Conservation (phyloP, 2,329 filamentous ascomycete genomes). For the Aspergillus sojae region DNA sequence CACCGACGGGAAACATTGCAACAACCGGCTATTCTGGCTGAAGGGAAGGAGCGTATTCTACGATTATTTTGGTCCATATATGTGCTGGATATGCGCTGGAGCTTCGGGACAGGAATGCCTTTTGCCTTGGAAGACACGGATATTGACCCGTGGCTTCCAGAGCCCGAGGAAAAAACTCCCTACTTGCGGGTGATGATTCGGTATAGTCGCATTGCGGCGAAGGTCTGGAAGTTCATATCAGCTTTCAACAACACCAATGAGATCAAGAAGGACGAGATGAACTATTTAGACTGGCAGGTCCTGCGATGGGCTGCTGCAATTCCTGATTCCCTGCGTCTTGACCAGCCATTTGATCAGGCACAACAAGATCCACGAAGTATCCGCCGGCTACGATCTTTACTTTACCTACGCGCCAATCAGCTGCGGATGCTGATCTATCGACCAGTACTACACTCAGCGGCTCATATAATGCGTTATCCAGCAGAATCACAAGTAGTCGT, state of each 20-base stretch:
- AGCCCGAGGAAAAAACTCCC: slow-evolving; percentile 64
- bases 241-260: slow-evolving; percentile 67
- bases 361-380: slow-evolving; percentile 57
- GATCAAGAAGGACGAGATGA: slow-evolving; percentile 73
- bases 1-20: slow-evolving; percentile 75
- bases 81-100: slow-evolving; percentile 84
- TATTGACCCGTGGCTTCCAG: slow-evolving; percentile 76
- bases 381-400: slow-evolving; percentile 76
- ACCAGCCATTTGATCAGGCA: slow-evolving; percentile 51
- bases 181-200: slow-evolving; percentile 85
- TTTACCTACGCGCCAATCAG: slow-evolving; percentile 86
- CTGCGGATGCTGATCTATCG: slow-evolving; percentile 87
- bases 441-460: slow-evolving; percentile 73
- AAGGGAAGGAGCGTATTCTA: slow-evolving; percentile 68
- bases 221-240: slow-evolving; percentile 82
- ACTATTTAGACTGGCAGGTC: slow-evolving; percentile 78
- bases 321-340: slow-evolving; percentile 63
- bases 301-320: slow-evolving; percentile 79
- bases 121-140: slow-evolving; percentile 82
- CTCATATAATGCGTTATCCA: slow-evolving; percentile 76
- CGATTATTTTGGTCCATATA: slow-evolving; percentile 86
- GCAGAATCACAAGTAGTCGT: slow-evolving; percentile 69
- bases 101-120: slow-evolving; percentile 82
- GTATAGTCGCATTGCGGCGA: slow-evolving; percentile 79
- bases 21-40: slow-evolving; percentile 65